Evolutionary conservation across 1,284 basidiomycete genomes (phyloP).

Genomic region (Cryptococcus neoformans): DNA sequence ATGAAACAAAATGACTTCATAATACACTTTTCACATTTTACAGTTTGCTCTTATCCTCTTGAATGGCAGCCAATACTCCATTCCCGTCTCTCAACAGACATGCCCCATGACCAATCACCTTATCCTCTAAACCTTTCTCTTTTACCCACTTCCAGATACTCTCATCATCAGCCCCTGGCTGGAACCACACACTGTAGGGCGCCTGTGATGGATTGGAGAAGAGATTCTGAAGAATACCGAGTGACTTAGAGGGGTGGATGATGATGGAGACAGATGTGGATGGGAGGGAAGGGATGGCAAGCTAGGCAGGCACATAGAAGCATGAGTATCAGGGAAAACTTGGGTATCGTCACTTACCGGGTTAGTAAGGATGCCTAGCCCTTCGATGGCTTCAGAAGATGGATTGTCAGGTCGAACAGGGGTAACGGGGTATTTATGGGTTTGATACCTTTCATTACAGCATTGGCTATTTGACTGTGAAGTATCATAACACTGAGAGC

Average conservation of each 20-base stretch:
- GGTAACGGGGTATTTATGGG: conserved; percentile 52
- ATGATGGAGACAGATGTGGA: conserved; percentile 75
- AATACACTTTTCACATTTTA: background rate
- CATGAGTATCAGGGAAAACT: too few relatives aligned
- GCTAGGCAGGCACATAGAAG: conserved; percentile 45
- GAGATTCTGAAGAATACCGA: conserved; percentile 33
- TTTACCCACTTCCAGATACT: conserved; percentile 56
- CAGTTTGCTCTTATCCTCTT: conserved; percentile 46
- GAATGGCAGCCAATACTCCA: conserved; percentile 17
- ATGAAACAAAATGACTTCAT: too few relatives aligned
- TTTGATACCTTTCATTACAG: conserved; percentile 59
- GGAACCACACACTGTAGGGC: conserved; percentile 73
- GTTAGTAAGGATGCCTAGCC: conserved; percentile 25
- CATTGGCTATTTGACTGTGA: background rate
- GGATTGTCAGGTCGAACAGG: conserved; percentile 56
- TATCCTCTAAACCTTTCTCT: conserved; percentile 58
- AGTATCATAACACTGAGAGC: background rate
- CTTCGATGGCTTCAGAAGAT: conserved; percentile 30
- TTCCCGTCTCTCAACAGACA: conserved; percentile 73
- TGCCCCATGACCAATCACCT: conserved; percentile 68
- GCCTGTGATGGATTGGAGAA: conserved; percentile 52
- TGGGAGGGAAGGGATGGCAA: conserved; percentile 60
- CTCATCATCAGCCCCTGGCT: conserved; percentile 74
- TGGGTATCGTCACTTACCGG: conserved; percentile 45
- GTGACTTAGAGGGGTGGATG: conserved; percentile 63